Base-by-base conservation (phyloP, 192 early-diverging fungal species). In the Gorgonomyces haynaldii region DNA sequence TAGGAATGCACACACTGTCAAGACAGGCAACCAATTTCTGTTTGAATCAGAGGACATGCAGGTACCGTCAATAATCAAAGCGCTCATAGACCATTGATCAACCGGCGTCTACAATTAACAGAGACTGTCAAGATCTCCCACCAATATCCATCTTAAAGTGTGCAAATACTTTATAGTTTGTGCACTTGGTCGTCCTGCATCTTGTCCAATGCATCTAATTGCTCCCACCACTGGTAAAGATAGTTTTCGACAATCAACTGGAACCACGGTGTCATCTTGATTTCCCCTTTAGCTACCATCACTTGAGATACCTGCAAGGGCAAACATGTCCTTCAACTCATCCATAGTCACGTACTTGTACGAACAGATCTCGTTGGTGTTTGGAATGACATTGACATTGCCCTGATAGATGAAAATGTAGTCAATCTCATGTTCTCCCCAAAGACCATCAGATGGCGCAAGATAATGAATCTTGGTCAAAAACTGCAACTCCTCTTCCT, bases 371-470 rank as follows among this genome's bases (percentile, higher is more conserved):
- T 98, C 95, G 67, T 98, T 98, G 17, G 73, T 70, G 62, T 81
- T 94, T n/a, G 81, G 54, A 17, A 81, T 57, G 42, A 88, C 43
- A 36, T 82, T 75, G 9, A 95, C 83, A 26, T 85, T 60, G 12
- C 82, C 84, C 54, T 78, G 70, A 52, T 84, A 75, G 52, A 98
- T 85, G 56, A 98, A 72, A 47, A 98, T 91, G 56, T 96, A 95
- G 53, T 98, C 95, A 38, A 98, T 73, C 69, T 98, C 95, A 60
- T 98, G 95, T 65, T 98, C 95, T n/a, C 95, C 95, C 95, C 95
- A 98, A 47, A 85, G 48, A 17, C 89, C 89, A 50, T 98, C 88
- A 16, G 83, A 88, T n/a, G 88, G 85, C 17, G 95, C 91, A 52
- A 91, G 49, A 61, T 98, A 98, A 53, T 98, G 95, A 41, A 98